These are phyloP conservation scores for Zizania palustris DNA, from an alignment of 202 grass and related monocot genomes.

Conservation along the genomic window DNA sequence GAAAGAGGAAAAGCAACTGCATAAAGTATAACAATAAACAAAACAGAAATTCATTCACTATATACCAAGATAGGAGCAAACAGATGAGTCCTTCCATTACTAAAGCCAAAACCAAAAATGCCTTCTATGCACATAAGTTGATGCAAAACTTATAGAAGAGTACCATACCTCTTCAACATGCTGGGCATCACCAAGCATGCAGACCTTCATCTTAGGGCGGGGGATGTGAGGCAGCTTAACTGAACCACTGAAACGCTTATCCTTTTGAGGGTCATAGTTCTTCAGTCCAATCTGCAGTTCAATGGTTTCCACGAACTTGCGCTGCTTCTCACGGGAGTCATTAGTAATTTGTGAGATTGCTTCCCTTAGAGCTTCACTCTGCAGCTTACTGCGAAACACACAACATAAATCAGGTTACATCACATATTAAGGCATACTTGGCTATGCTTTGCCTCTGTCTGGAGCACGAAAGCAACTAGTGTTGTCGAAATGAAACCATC, in stretches of 20 bases:
- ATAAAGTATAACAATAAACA: neutral
- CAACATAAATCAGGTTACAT: neutral
- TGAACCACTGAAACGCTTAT: constrained; percentile 82
- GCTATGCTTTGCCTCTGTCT: neutral
- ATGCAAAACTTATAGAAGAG: neutral
- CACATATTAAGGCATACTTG: neutral
- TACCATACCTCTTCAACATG: constrained; percentile 76
- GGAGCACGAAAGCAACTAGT: neutral
- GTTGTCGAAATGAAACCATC: neutral
- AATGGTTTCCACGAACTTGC: constrained; percentile 79
- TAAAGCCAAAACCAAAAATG: neutral
- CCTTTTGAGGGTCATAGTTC: constrained; percentile 93
- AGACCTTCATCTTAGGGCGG: constrained; percentile 87
- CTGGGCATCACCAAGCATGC: constrained; percentile 92
- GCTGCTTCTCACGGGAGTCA: constrained; percentile 61
- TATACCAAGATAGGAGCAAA: neutral
- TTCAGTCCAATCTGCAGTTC: constrained; percentile 84
- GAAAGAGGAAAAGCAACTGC: neutral
- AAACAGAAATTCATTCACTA: neutral
- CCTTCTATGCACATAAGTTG: neutral
- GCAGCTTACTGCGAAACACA: constrained; percentile 66
- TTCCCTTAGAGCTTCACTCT: constrained; percentile 65
- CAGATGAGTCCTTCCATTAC: neutral
- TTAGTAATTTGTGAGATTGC: constrained; percentile 53
- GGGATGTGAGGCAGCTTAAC: constrained; percentile 84